Percentiles rank a stretch among this genome's conserved stretches.
These are phyloP conservation scores for Zea luxurians DNA, from an alignment of 176 grass and related monocot species.

Conservation along the genomic window DNA sequence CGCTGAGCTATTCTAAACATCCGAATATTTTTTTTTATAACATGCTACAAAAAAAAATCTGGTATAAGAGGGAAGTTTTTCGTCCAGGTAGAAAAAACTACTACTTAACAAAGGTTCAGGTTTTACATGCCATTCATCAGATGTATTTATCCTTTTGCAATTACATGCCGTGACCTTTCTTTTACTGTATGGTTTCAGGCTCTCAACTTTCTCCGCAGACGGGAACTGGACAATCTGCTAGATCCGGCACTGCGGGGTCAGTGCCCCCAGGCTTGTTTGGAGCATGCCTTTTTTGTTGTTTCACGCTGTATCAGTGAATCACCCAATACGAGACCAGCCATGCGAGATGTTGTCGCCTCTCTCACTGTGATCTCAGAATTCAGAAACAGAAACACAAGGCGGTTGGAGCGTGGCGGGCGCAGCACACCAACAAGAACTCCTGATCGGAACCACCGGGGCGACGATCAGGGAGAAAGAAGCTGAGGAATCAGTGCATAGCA, in stretches of 20 bases:
- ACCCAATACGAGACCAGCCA: constrained; percentile 29
- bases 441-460: constrained; percentile 7
- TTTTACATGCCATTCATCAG: neutral
- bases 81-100: neutral
- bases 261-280: constrained; percentile 6
- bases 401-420: neutral
- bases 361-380: constrained; percentile 32
- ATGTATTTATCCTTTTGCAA: neutral
- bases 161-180: constrained; percentile 12
- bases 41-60: neutral
- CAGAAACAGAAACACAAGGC: too few species aligned
- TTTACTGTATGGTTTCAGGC: constrained; percentile 38
- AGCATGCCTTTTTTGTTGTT: constrained; percentile 37
- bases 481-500: constrained; percentile 18
- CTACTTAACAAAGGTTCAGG: neutral
- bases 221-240: constrained; percentile 13
- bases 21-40: neutral
- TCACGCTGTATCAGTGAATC: constrained; percentile 21
- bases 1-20: neutral
- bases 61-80: constrained; percentile 1
- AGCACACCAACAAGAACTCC: neutral
- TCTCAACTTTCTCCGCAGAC: neutral
- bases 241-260: constrained; percentile 33
- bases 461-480: constrained; percentile 17
- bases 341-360: constrained; percentile 23